These are phyloP conservation scores for Microbotryum scabiosae DNA, from an alignment of 1,284 basidiomycete species.

Conservation along the genomic window DNA sequence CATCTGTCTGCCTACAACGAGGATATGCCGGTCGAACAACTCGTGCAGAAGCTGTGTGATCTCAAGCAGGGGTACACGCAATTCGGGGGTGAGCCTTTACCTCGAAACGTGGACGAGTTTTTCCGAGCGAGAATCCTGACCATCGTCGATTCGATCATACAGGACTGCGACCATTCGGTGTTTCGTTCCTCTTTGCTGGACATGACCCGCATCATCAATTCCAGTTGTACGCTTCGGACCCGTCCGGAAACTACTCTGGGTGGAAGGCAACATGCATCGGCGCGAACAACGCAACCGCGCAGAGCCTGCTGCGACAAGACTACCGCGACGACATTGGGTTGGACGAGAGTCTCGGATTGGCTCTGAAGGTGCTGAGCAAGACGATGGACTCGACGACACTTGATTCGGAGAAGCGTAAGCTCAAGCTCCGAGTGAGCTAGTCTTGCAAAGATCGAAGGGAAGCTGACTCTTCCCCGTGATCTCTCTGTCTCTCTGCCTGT, in stretches of 20 bases:
- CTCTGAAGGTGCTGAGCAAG: slow-evolving; percentile 94
- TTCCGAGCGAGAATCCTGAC: not conserved
- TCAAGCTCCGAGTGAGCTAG: not conserved
- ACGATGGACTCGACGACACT: slow-evolving; percentile 98
- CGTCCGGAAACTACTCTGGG: slow-evolving; percentile 95
- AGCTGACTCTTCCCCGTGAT: not conserved
- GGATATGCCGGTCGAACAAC: slow-evolving; percentile 93
- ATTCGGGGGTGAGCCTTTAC: slow-evolving; percentile 65
- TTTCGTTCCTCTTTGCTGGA: slow-evolving; percentile 90
- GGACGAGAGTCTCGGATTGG: slow-evolving; percentile 84
- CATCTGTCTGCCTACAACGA: slow-evolving; percentile 89
- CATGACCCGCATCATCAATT: slow-evolving; percentile 93
- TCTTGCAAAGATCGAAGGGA: not conserved
- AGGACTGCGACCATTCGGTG: slow-evolving; percentile 96
- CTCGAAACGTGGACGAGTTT: not conserved
- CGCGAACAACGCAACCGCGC: slow-evolving; percentile 89
- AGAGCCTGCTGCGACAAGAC: slow-evolving; percentile 92
- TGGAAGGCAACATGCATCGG: slow-evolving; percentile 99
- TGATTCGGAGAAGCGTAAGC: slow-evolving; percentile 78
- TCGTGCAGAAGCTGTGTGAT: slow-evolving; percentile 88
- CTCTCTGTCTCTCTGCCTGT: not conserved
- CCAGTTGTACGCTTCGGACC: slow-evolving; percentile 97
- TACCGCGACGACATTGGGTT: slow-evolving; percentile 91
- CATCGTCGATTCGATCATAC: slow-evolving; percentile 1
- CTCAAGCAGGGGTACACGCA: slow-evolving; percentile 99